phyloP scores from a whole-genome alignment of 1,139 yeast species.

The Neolecta irregularis region DNA sequence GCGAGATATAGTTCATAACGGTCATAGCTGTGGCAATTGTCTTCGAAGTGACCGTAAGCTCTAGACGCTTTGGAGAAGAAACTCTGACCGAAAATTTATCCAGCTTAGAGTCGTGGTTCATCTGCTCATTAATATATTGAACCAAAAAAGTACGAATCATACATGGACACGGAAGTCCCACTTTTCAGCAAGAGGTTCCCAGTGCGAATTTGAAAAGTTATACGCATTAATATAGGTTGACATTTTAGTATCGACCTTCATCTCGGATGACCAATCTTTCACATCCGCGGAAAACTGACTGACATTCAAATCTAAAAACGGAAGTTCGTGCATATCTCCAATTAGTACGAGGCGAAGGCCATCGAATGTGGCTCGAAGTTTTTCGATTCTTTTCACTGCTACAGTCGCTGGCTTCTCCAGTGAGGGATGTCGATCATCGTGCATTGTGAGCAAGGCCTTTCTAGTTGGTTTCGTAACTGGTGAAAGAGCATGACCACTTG shows the following conservation, averaged over 20 bases:
- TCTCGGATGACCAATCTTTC: constrained; percentile 79
- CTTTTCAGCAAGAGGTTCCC: constrained; percentile 91
- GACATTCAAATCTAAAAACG: constrained; percentile 67
- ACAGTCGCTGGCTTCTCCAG: constrained; percentile 7
- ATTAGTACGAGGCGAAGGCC: constrained; percentile 77
- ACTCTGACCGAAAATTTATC: constrained; percentile 46
- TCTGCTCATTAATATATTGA: constrained; percentile 5
- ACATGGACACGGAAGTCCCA: constrained; percentile 73
- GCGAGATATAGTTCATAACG: constrained; percentile 53
- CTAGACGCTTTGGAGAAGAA: constrained; percentile 60
- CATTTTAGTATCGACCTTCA: constrained; percentile 54
- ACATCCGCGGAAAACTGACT: constrained; percentile 60
- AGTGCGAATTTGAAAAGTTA: constrained; percentile 79
- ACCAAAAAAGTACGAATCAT: constrained; percentile 19
- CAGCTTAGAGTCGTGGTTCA: constrained; percentile 18
- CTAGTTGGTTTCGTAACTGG: no score
- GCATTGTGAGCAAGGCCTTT: no score
- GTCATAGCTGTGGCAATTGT: constrained; percentile 30
- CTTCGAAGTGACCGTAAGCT: constrained; percentile 66
- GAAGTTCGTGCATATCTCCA: constrained; percentile 89
- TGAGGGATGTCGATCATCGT: no score
- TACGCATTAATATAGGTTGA: constrained; percentile 65
- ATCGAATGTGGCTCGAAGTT: constrained; percentile 51
- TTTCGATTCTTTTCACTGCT: constrained; percentile 34
- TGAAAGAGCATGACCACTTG: no score